These are phyloP conservation scores for Cicer arietinum DNA, from an alignment of 306 rosid species.

Conservation along the genomic window DNA sequence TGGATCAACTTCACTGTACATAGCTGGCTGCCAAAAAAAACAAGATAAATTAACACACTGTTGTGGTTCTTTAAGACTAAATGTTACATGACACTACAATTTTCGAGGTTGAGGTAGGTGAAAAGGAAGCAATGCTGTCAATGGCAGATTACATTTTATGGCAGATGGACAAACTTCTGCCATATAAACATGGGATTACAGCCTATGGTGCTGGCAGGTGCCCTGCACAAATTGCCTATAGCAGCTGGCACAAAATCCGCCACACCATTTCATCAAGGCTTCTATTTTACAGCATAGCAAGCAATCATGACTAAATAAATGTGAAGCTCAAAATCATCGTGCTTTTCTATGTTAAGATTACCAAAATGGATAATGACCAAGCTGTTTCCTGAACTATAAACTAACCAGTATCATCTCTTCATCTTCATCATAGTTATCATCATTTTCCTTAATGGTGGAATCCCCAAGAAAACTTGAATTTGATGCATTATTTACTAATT, in stretches of 20 bases:
- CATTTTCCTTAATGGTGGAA: constrained; percentile 48
- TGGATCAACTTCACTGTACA: constrained; percentile 57
- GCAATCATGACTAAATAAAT: constrained; percentile 5
- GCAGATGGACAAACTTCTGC: not conserved
- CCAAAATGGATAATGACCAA: constrained; percentile 34
- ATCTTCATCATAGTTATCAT: constrained; percentile 49
- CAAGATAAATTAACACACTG: constrained; percentile 11
- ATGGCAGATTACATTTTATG: not conserved
- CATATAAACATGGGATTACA: not conserved
- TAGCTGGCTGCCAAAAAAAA: constrained; percentile 51
- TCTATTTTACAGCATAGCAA: constrained; percentile 11
- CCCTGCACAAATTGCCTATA: not conserved
- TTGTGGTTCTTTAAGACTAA: not conserved
- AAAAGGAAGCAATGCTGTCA: not conserved
- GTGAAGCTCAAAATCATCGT: not conserved
- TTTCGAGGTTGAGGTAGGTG: not conserved
- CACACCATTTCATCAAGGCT: not conserved
- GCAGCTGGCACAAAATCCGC: not conserved
- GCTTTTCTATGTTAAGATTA: constrained; percentile 17
- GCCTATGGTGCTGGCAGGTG: not conserved
- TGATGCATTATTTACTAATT: constrained; percentile 46
- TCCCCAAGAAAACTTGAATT: constrained; percentile 45
- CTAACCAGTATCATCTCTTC: constrained; percentile 64
- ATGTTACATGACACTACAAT: constrained; percentile 29
- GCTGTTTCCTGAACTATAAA: constrained; percentile 24